Evolutionary conservation across 2,329 filamentous ascomycete species (phyloP), one percentile per base, ranked within the genome.

Genomic region (Colletotrichum theobromicola): DNA sequence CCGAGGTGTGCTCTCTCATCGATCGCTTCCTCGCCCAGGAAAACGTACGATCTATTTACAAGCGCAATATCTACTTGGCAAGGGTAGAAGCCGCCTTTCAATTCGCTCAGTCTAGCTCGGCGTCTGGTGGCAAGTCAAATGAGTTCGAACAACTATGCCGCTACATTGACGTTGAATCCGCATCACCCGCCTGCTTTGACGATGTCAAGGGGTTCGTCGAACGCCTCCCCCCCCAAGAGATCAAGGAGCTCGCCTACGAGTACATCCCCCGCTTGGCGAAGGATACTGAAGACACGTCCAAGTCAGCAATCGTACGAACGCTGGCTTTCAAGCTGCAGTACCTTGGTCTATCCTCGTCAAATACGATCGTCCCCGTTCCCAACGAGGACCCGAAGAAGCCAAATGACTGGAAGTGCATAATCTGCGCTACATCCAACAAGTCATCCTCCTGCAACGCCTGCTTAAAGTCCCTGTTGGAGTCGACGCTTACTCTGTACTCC

Each of bases 161-260:
- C 15, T 85, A 85, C 58, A 78, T 87, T 24, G 75, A 82, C 3
- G 79, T 82, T 37, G 82, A 86, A 67, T 81, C 79, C n/a, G 75
- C 76, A 0, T 84, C 81, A n/a, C 79, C 82, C 6, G 82, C 83
- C 8, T 87, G 83, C 70, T 90, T 90, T 69, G 84, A 86, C 37
- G 88, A 89, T 63, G 77, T 89, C 53, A 88, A 86, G 74, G 75
- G 76, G 1, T 88, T 87, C 69, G 80, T 87, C 4, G 84, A 87
- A 53, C 79, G 81, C 24, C 82, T 91, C 1, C 82, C 79, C 2
- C 80, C 84, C 4, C 77, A 81, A 1, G 87, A 88, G 8, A 77
- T 86, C 9, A 83, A 82, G 55, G 79, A 83, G 28, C 77, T 90
- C 9, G 80, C 87, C 5, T 80, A 85, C 8, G 75, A 82, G 1